Conservation (phyloP, 2,329 filamentous ascomycete species). For the Raffaelea albimanens region DNA sequence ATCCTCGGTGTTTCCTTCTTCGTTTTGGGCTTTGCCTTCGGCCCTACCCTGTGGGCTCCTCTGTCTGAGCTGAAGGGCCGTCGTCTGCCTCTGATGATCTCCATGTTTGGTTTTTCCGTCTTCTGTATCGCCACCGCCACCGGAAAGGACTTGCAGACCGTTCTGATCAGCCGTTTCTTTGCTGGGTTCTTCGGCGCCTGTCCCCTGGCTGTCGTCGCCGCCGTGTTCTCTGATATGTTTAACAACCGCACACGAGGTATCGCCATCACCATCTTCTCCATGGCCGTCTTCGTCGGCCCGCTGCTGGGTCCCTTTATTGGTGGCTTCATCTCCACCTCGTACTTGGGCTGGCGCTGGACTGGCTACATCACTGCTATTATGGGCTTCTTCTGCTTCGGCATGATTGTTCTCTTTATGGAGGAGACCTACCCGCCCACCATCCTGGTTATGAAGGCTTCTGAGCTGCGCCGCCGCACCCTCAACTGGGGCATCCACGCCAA, state of each 20-base stretch:
- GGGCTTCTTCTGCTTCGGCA: constrained; percentile 48
- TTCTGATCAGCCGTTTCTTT: constrained; percentile 67
- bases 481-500: constrained; percentile 66
- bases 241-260: constrained; percentile 52
- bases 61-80: constrained; percentile 64
- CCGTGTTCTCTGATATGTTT: constrained; percentile 65
- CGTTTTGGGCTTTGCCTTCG: constrained; percentile 58
- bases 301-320: constrained; percentile 60
- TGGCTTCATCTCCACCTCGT: constrained; percentile 53
- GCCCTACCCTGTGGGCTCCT: constrained; percentile 61
- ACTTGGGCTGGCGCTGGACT: constrained; percentile 66
- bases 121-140: constrained; percentile 57
- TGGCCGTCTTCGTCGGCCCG: constrained; percentile 58
- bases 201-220: constrained; percentile 58
- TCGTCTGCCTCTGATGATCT: constrained; percentile 47
- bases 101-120: constrained; percentile 61
- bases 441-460: constrained; percentile 49
- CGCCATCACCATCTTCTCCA: constrained; percentile 48
- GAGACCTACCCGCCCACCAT: constrained; percentile 65
- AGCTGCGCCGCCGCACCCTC: constrained; percentile 52
- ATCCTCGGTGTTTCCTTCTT: constrained; percentile 59
- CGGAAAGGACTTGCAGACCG: constrained; percentile 57
- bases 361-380: constrained; percentile 56
- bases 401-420: constrained; percentile 53
- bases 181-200: constrained; percentile 63